Evolutionary conservation across 1,139 yeast genomes (phyloP), one percentile per base, ranked within the genome.

Genomic region (Kodamaea derodonti): DNA sequence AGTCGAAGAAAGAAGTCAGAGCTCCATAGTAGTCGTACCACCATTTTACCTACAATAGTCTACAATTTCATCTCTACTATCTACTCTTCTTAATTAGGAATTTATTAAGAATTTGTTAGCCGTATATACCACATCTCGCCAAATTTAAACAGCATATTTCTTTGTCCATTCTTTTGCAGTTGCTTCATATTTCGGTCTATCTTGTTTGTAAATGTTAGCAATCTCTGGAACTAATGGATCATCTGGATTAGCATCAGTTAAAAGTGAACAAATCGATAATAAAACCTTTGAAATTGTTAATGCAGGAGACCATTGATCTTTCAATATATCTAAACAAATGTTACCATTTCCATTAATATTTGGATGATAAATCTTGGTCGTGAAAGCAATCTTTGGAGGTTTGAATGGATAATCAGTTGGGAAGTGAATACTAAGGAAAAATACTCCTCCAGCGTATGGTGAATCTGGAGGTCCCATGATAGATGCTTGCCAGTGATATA

Each of bases 101-200:
- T n/a, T n/a, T n/a, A n/a, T n/a, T n/a, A n/a, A n/a, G n/a, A n/a
- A n/a, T n/a, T n/a, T n/a, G n/a, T n/a, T n/a, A n/a, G n/a, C n/a
- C n/a, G n/a, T n/a, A n/a, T n/a, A n/a, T n/a, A n/a, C n/a, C n/a
- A n/a, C n/a, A n/a, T n/a, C n/a, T n/a, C n/a, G n/a, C n/a, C n/a
- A n/a, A n/a, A n/a, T n/a, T n/a, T 73, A 92, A 58, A 90, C 94
- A 49, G 98, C 98, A 64, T 86, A 92, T 69, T 92, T 92, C 72
- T 92, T 84, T 34, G 98, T 92, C 97, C 98, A 92, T 70, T 92
- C 99, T 59, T 84, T 83, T 38, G 99, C 99, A 42, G 95, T 90
- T 48, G 95, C 87, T 68, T 92, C 97, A 62, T 90, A 92, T 65
- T 90, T 86, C 40, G 88, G 73, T 61, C 95, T 78, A 69, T 92